These are phyloP conservation scores for Colletotrichum spaethianum DNA, from an alignment of 2,329 filamentous ascomycete species.

Conservation along the genomic window DNA sequence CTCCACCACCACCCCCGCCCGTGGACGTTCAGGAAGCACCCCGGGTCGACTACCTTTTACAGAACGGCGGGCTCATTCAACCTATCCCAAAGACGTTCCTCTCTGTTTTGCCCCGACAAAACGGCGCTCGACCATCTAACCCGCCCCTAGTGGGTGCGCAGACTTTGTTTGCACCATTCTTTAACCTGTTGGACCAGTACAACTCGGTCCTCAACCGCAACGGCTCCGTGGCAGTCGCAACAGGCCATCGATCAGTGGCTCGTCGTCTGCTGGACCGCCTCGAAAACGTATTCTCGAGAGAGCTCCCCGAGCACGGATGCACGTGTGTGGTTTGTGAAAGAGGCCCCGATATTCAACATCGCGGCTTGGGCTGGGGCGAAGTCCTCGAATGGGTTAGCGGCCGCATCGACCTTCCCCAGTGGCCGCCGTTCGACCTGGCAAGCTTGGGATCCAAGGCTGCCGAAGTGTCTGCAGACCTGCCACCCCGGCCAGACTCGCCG, in stretches of 20 bases:
- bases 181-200: slow-evolving; percentile 88
- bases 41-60: slow-evolving; percentile 91
- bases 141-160: slow-evolving; percentile 77
- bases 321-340: slow-evolving; percentile 85
- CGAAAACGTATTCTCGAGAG: slow-evolving; percentile 93
- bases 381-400: slow-evolving; percentile 94
- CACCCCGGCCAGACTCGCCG: slow-evolving; percentile 71
- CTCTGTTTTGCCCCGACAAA: slow-evolving; percentile 71
- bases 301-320: slow-evolving; percentile 90
- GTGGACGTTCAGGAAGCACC: slow-evolving; percentile 80
- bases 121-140: slow-evolving; percentile 72
- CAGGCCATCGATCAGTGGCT: slow-evolving; percentile 95
- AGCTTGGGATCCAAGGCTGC: slow-evolving; percentile 73
- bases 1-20: slow-evolving; percentile 83
- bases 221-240: slow-evolving; percentile 94
- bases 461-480: slow-evolving; percentile 71
- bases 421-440: slow-evolving; percentile 88
- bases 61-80: slow-evolving; percentile 85
- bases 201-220: slow-evolving; percentile 84
- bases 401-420: slow-evolving; percentile 85
- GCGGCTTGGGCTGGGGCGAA: slow-evolving; percentile 93
- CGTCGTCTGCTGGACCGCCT: slow-evolving; percentile 89
- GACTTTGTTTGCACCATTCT: slow-evolving; percentile 85
- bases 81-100: slow-evolving; percentile 82
- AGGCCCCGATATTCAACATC: slow-evolving; percentile 69